These are phyloP conservation scores for Mycosphaerella sp. DNA, from an alignment of 2,329 filamentous ascomycete species.

Conservation along the genomic window DNA sequence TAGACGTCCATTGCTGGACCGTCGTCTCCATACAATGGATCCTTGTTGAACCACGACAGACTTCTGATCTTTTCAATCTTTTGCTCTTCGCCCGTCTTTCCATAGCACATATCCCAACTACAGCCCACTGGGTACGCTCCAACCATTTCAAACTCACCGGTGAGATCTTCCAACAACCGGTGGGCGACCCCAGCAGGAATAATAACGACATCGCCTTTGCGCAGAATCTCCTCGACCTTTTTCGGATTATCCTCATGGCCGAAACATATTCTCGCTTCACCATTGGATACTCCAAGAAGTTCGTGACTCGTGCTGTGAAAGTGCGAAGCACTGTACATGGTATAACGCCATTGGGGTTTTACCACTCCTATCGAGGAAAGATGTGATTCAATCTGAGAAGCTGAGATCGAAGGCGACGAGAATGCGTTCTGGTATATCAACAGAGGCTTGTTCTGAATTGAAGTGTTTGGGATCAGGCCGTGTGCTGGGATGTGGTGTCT, in stretches of 20 bases:
- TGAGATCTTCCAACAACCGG: conserved; percentile 52
- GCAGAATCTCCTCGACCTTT: conserved; percentile 50
- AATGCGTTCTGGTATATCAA: conserved; percentile 61
- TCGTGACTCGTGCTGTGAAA: conserved; percentile 64
- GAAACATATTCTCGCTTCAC: conserved; percentile 58
- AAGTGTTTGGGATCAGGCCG: conserved; percentile 55
- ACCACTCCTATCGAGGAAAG: conserved; percentile 51
- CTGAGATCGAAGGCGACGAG: conserved; percentile 32
- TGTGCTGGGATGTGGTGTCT: conserved; percentile 54
- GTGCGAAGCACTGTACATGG: conserved; percentile 60
- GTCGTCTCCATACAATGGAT: conserved; percentile 54
- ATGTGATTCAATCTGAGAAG: conserved; percentile 51
- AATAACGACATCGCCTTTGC: conserved; percentile 57
- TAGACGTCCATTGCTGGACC: conserved; percentile 47
- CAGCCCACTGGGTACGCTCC: conserved; percentile 55
- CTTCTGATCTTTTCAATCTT: conserved; percentile 45
- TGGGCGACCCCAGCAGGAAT: conserved; percentile 62
- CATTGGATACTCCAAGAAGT: conserved; percentile 54
- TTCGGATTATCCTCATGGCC: conserved; percentile 57
- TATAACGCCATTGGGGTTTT: conserved; percentile 59
- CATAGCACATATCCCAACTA: conserved; percentile 68
- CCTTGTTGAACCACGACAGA: conserved; percentile 52
- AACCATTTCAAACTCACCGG: conserved; percentile 57
- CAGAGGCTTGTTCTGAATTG: conserved; percentile 56
- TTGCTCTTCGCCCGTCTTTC: conserved; percentile 49